Base-by-base conservation (phyloP, 805 yeast genomes). In the Saturnispora besseyi region DNA sequence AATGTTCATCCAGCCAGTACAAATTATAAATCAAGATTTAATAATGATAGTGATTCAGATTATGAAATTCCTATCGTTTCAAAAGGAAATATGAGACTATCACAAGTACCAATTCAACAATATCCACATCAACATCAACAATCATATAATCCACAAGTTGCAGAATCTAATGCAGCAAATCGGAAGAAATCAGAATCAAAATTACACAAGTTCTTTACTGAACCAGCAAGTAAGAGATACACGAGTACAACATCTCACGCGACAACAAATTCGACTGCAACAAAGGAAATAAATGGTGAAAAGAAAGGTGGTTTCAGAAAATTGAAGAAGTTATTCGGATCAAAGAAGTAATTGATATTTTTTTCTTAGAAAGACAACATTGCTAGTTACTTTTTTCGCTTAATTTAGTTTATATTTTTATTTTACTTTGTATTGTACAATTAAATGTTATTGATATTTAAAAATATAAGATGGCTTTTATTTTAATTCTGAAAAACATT, bases 21-120 rank as follows among this genome's bases (percentile, higher is more conserved):
- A 32, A 46, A 63, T 1, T 76, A 71, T 63, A 74, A 67, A 50
- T 81, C 87, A 1, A 70, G 87, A 56, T 75, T 81, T 53, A 71
- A 69, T 5, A 33, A 47, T 32, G 88, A 82, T 59, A 79, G 85
- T 3, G 86, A 81, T 57, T 81, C 82, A 12, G 87, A 81, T 42
- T 62, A 61, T 12, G 79, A 74, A 21, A 59, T 56, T 26, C 63
- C 65, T 11, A 26, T 54, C 7, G 34, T 47, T 8, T 47, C 50
- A 11, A 47, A 47, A 24, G 30, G 38, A 30, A 9, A 28, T 5
- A n/a, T n/a, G 22, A 8, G 29, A 26, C 9, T 26, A 26, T 26
- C 29, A 26, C 41, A 37, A 4, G 26, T 6, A 21, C 29, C 18
- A 21, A 6, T 8, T 5, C 45, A 30, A 24, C 11, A 18, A 34